Base-by-base conservation (phyloP, 179 eudicot genomes). In the Beta lomatogona region DNA sequence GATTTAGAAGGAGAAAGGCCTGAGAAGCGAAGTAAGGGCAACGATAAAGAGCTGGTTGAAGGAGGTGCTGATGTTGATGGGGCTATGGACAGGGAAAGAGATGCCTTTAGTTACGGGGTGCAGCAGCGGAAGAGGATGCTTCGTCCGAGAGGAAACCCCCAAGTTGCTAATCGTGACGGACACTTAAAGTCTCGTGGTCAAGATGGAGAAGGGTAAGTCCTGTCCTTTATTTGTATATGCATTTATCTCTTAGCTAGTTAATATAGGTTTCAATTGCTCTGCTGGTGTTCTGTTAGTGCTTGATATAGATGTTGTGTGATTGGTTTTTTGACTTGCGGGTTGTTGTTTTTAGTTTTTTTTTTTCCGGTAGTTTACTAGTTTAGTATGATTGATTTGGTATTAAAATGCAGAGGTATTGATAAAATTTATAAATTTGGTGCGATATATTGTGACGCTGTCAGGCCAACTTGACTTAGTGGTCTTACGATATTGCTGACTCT, bases 41-140 rank as follows among this genome's bases (percentile, higher is more conserved):
- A 77, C 83, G 95, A 90, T 28, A 96, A 94, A 85, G 99, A 92
- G 80, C 81, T 89, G 44, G 97, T 94, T 77, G 97, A 91, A 75
- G 95, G 93, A 22, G 88, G 82, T 75, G 82, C 85, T 41, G 93
- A 91, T 82, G 86, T 79, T 69, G 98, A 92, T 73, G 94, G 87
- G 53, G 89, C 83, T 61, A 74, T 85, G 9, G 99, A 90, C 70
- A 89, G 83, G 80, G 99, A 96, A 68, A 94, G 92, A 79, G 98
- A 95, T 55, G 85, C 79, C 79, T 92, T 90, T 69, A 85, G 78
- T 83, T 87, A 83, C 86, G 96, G 91, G n/a, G 91, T 89, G 87
- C 96, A 92, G 83, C 99, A 96, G 82, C 89, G 95, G 64, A 94
- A 91, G 89, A 92, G 94, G 85, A 93, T 92, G 96, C 94, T 94